These are phyloP conservation scores for Dacryopinax spathularia DNA, from an alignment of 768 basidiomycete genomes.

Conservation along the genomic window DNA sequence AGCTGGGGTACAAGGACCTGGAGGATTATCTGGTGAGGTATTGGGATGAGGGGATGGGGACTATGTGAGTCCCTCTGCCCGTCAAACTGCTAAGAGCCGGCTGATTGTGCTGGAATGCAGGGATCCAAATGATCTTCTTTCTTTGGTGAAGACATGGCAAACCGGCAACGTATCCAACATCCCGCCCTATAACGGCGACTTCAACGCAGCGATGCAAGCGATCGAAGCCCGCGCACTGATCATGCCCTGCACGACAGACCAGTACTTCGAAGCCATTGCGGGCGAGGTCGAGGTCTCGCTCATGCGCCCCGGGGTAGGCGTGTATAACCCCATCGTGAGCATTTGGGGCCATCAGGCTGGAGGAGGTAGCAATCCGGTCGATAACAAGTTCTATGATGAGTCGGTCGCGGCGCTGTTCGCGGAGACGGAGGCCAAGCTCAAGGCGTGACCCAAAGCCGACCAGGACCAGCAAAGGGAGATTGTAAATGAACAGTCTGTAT, in stretches of 20 bases:
- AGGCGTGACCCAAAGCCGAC: not conserved
- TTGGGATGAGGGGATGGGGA: constrained; percentile 6
- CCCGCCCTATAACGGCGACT: constrained; percentile 4
- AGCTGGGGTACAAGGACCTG: constrained; percentile 1
- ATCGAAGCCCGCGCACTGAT: constrained; percentile 6
- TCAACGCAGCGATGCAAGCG: not conserved
- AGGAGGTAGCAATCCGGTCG: not conserved
- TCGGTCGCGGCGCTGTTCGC: not conserved
- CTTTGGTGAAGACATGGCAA: constrained; percentile 9
- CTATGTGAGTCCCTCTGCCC: not conserved
- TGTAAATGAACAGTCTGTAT: not conserved
- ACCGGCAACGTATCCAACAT: constrained; percentile 9
- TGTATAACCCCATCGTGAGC: not conserved
- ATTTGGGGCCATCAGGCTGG: constrained; percentile 6
- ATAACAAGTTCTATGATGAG: constrained; percentile 1
- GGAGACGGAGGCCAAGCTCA: constrained; percentile 1
- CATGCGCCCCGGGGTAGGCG: not conserved
- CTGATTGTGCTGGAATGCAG: not conserved
- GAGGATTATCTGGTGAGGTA: constrained; percentile 6
- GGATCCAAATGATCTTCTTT: constrained; percentile 8
- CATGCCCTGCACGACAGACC: constrained; percentile 9
- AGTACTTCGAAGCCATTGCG: constrained; percentile 6
- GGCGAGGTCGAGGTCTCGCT: not conserved
- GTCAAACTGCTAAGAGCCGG: too few species aligned
- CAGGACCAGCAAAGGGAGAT: not conserved